Conservation (phyloP, 257 asterid genomes). For the Mitragyna speciosa region DNA sequence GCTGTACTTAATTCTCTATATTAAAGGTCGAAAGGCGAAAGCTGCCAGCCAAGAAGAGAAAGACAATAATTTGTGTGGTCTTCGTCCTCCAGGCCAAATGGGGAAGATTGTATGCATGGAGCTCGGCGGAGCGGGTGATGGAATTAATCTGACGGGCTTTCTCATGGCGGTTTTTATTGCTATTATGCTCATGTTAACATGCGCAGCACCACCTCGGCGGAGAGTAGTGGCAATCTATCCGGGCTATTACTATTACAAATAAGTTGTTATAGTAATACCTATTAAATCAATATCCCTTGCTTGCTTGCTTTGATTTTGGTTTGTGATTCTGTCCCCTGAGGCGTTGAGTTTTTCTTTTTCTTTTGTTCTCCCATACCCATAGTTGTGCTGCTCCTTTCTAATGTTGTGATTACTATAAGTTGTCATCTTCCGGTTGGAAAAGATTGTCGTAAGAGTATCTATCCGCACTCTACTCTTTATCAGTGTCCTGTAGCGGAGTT, state of each 20-base stretch:
- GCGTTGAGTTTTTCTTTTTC: neutral
- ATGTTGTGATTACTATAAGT: neutral
- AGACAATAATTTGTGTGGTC: neutral
- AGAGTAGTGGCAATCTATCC: neutral
- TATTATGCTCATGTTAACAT: neutral
- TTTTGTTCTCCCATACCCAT: neutral
- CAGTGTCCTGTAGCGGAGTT: neutral
- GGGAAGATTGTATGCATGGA: constrained; percentile 21
- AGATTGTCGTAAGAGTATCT: neutral
- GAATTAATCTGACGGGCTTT: constrained; percentile 5
- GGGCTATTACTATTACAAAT: neutral
- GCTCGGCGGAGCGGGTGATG: neutral
- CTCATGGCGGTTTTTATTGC: constrained; percentile 12
- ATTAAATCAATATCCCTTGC: neutral
- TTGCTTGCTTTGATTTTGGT: neutral
- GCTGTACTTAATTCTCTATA: neutral
- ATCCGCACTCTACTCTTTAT: neutral
- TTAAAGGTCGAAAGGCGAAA: neutral
- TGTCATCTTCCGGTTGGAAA: constrained; percentile 2
- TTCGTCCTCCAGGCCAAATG: constrained; percentile 5
- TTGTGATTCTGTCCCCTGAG: neutral
- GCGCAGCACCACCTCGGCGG: constrained; percentile 7
- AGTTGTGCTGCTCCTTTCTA: neutral
- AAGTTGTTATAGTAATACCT: neutral
- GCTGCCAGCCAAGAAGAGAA: neutral